These are phyloP conservation scores for Zea luxurians DNA, from an alignment of 176 grass and related monocot genomes.

Conservation along the genomic window DNA sequence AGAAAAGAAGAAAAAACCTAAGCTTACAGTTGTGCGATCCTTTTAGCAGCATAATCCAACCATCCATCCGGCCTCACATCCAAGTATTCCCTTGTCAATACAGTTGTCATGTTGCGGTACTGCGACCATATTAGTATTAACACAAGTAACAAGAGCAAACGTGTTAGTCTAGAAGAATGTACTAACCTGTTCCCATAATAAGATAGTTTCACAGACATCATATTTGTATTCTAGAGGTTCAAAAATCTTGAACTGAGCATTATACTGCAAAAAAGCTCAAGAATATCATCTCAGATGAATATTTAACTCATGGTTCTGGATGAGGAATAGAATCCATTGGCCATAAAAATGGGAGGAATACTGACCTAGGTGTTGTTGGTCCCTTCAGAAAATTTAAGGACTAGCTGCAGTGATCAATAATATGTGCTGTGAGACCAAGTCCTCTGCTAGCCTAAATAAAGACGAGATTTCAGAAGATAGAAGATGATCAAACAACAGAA, in stretches of 20 bases:
- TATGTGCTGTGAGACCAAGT: slow-evolving; percentile 79
- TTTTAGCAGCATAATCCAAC: slow-evolving; percentile 89
- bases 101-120: slow-evolving; percentile 96
- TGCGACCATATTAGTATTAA: slow-evolving; percentile 45
- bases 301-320: neutral
- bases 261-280: slow-evolving; percentile 63
- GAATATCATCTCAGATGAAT: slow-evolving; percentile 9
- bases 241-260: slow-evolving; percentile 86
- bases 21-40: slow-evolving; percentile 93
- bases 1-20: neutral
- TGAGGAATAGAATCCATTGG: slow-evolving; percentile 25
- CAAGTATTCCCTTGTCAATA: slow-evolving; percentile 97
- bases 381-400: slow-evolving; percentile 76
- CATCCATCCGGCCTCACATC: slow-evolving; percentile 94
- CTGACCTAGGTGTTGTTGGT: slow-evolving; percentile 88
- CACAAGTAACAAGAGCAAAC: slow-evolving; percentile 19
- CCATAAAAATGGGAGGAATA: slow-evolving; percentile 36
- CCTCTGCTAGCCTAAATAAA: slow-evolving; percentile 80
- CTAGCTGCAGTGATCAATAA: slow-evolving; percentile 79
- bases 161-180: slow-evolving; percentile 28
- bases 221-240: slow-evolving; percentile 80
- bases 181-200: slow-evolving; percentile 92
- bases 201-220: slow-evolving; percentile 77
- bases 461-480: slow-evolving; percentile 15
- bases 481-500: neutral